Evolutionary conservation across 2,329 filamentous ascomycete species (phyloP).

Genomic region (Ambrosiella cleistominuta): DNA sequence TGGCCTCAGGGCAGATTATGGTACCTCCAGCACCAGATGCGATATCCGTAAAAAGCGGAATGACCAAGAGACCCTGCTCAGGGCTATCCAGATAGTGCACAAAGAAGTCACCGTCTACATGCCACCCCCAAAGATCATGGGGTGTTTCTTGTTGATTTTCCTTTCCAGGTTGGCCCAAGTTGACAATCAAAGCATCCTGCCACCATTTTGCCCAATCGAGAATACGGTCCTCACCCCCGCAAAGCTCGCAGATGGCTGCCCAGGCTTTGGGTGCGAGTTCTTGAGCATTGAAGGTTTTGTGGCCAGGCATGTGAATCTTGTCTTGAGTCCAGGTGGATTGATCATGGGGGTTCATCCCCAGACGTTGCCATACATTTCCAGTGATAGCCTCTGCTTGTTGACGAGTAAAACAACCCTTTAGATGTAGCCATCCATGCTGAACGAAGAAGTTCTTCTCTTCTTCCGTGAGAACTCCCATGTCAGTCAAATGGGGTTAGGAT

Average conservation of each 20-base stretch:
- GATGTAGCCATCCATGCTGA: slow-evolving; percentile 22
- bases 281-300: slow-evolving; percentile 34
- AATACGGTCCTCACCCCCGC: slow-evolving; percentile 43
- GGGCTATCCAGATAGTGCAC: slow-evolving; percentile 53
- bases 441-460: slow-evolving; percentile 26
- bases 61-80: slow-evolving; percentile 51
- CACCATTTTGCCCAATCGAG: slow-evolving; percentile 33
- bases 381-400: slow-evolving; percentile 22
- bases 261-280: slow-evolving; percentile 47
- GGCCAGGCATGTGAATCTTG: slow-evolving; percentile 46
- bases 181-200: slow-evolving; percentile 53
- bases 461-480: slow-evolving; percentile 17
- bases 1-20: slow-evolving; percentile 42
- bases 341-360: slow-evolving; percentile 46
- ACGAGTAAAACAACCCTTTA: slow-evolving; percentile 21
- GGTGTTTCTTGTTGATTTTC: slow-evolving; percentile 33
- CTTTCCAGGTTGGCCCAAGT: slow-evolving; percentile 39
- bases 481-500: neutral
- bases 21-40: slow-evolving; percentile 43
- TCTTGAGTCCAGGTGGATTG: slow-evolving; percentile 46
- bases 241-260: slow-evolving; percentile 47
- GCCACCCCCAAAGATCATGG: slow-evolving; percentile 40
- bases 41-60: slow-evolving; percentile 50
- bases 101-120: slow-evolving; percentile 57
- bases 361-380: slow-evolving; percentile 40